phyloP scores from a whole-genome alignment of 2,329 filamentous ascomycete genomes.

The Alternaria rosae region DNA sequence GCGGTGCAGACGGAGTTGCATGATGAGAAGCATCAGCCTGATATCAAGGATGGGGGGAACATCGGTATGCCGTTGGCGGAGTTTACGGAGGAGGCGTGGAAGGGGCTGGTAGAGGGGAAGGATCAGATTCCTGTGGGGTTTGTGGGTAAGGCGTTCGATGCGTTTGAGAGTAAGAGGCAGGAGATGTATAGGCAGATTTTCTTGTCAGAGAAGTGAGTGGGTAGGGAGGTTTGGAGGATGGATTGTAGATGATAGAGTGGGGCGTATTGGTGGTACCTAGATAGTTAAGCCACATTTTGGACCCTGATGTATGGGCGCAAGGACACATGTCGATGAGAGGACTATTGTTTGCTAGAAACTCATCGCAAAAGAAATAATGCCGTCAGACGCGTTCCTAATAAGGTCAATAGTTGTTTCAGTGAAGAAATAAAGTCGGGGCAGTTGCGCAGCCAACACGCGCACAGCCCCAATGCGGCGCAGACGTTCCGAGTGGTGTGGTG shows the following conservation, averaged over 20 bases:
- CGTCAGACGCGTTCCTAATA: not conserved
- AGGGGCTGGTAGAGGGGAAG: slow-evolving; percentile 55
- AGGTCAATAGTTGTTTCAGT: not conserved
- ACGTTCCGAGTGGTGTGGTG: slow-evolving; percentile 18
- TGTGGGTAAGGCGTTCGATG: slow-evolving; percentile 51
- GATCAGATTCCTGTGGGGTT: slow-evolving; percentile 62
- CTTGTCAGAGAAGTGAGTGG: not conserved
- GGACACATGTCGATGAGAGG: not conserved
- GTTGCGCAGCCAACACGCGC: slow-evolving; percentile 11
- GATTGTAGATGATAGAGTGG: not conserved
- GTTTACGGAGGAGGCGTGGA: slow-evolving; percentile 61
- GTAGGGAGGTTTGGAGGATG: too few species aligned
- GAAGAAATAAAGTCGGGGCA: slow-evolving; percentile 2
- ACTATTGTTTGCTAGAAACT: not conserved
- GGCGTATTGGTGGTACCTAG: not conserved
- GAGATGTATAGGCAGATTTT: slow-evolving; percentile 40
- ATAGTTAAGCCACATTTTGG: not conserved
- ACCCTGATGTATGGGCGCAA: not conserved
- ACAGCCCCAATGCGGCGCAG: slow-evolving; percentile 31
- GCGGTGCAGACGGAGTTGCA: slow-evolving; percentile 66
- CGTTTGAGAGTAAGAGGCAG: slow-evolving; percentile 60
- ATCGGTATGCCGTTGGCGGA: slow-evolving; percentile 63
- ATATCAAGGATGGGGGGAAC: slow-evolving; percentile 58
- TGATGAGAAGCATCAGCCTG: slow-evolving; percentile 62
- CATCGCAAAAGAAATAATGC: not conserved